phyloP scores from a whole-genome alignment of 2,329 filamentous ascomycete genomes.

The Aspergillus aculeatinus region DNA sequence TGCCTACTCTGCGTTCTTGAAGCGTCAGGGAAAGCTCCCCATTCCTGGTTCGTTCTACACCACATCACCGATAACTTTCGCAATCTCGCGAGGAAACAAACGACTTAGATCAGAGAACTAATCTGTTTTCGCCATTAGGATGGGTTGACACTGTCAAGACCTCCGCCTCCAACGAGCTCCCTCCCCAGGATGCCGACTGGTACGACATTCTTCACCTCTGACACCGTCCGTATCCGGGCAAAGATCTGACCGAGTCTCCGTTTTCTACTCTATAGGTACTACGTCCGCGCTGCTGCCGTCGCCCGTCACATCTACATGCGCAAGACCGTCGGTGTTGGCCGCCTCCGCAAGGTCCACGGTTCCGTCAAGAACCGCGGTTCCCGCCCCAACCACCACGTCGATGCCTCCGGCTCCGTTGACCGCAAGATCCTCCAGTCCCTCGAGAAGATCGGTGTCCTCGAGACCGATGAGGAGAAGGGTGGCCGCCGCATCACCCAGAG shows the following conservation, averaged over 20 bases:
- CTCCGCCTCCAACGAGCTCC: conserved; percentile 92
- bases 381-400: conserved; percentile 89
- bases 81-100: neutral
- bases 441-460: conserved; percentile 98
- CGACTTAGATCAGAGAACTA: conserved; percentile 1
- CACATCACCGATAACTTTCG: neutral
- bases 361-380: conserved; percentile 95
- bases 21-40: conserved; percentile 69
- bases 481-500: conserved; percentile 97
- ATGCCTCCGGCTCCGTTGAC: conserved; percentile 93
- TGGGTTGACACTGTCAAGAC: conserved; percentile 99
- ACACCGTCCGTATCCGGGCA: neutral
- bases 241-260: conserved; percentile 2
- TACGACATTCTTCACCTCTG: conserved; percentile 55
- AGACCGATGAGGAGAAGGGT: conserved; percentile 98
- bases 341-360: conserved; percentile 94
- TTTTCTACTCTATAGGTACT: conserved; percentile 52
- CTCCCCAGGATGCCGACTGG: conserved; percentile 98
- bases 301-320: conserved; percentile 98
- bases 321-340: conserved; percentile 98
- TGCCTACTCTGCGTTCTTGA: conserved; percentile 68
- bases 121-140: conserved; percentile 53
- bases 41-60: conserved; percentile 61
- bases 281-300: conserved; percentile 85
- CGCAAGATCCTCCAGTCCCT: conserved; percentile 96